Base-by-base conservation (phyloP, 805 yeast species). In the Cyberlindnera saturnus region DNA sequence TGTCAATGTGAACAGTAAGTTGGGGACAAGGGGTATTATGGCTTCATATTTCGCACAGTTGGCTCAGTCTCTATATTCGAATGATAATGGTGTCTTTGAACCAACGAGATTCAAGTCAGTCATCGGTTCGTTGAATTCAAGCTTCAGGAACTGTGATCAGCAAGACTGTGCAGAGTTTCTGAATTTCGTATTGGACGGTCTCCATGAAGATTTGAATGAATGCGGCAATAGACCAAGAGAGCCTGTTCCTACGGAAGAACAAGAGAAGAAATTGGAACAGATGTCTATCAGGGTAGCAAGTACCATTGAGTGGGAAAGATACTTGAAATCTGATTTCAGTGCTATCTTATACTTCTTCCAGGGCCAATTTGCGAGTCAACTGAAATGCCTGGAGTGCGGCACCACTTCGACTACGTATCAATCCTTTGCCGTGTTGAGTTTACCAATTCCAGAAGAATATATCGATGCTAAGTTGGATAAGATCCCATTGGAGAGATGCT, bases 271-370 rank as follows among this genome's bases (percentile, higher is more conserved):
- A 14, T 69, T 96, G 36, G 98, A 90, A 57, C 63, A 64, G 23
- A 63, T 87, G 55, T 84, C 95, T 0, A 71, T 88, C 3, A 71
- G 96, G 44, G 69, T 85, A 20, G 96, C 96, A 0, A 81, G 96
- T 0, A 77, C 93, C 0, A 77, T 88, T 39, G 96, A 90, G 59
- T 90, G 98, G 98, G 96, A 86, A 56, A 68, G 95, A 44, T 88
- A 88, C 59, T 66, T 87, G 43, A 81, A 79, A 45, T 74, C 86
- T 17, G 88, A 90, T 58, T 81, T 82, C 50, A 87, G 96, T 33
- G 72, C 82, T 1, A 74, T 90, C 19, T 93, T 86, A 3, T 90
- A 86, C 51, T 73, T 79, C 40, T 87, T 87, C 60, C 95, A 87
- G 59, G 98, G 97, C 1, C 97, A 90, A 62, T 85, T 82, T 55